Conservation (phyloP, 202 grass and related monocot species). For the Dendrocalamus latiflorus region DNA sequence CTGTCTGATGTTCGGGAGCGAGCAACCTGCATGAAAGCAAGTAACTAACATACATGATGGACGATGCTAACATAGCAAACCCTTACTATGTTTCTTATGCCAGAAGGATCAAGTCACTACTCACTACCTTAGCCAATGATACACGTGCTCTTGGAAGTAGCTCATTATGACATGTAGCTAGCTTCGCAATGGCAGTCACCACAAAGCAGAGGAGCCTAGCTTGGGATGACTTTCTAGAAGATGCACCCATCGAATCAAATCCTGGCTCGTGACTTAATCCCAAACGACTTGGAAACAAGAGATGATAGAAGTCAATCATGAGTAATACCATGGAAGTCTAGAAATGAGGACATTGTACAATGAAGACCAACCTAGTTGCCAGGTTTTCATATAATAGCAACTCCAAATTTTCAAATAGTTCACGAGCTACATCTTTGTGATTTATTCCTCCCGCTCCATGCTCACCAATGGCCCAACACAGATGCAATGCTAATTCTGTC, state of each 20-base stretch:
- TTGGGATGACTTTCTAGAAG: slow-evolving; percentile 72
- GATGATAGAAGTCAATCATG: slow-evolving; percentile 20
- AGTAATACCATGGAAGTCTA: background rate
- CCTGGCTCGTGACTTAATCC: slow-evolving; percentile 64
- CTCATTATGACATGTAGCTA: slow-evolving; percentile 83
- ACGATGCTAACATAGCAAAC: background rate
- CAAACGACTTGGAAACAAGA: slow-evolving; percentile 58
- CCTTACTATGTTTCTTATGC: background rate
- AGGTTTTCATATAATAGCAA: slow-evolving; percentile 90
- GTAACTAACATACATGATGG: background rate
- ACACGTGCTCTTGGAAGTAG: slow-evolving; percentile 81
- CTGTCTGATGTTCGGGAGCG: slow-evolving; percentile 70
- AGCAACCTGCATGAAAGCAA: slow-evolving; percentile 59
- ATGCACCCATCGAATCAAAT: slow-evolving; percentile 54
- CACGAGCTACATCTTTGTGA: slow-evolving; percentile 83
- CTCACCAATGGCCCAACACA: slow-evolving; percentile 95
- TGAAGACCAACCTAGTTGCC: slow-evolving; percentile 61
- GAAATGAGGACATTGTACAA: background rate
- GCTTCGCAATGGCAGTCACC: slow-evolving; percentile 84
- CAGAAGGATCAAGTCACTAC: slow-evolving; percentile 7
- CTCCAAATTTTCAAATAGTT: slow-evolving; percentile 89
- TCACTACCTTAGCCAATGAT: slow-evolving; percentile 68
- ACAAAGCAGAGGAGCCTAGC: slow-evolving; percentile 90
- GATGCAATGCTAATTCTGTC: slow-evolving; percentile 88
- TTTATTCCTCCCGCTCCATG: slow-evolving; percentile 75